These are phyloP conservation scores for Sporothrix pseudoabietina DNA, from an alignment of 2,329 filamentous ascomycete species.

Conservation along the genomic window DNA sequence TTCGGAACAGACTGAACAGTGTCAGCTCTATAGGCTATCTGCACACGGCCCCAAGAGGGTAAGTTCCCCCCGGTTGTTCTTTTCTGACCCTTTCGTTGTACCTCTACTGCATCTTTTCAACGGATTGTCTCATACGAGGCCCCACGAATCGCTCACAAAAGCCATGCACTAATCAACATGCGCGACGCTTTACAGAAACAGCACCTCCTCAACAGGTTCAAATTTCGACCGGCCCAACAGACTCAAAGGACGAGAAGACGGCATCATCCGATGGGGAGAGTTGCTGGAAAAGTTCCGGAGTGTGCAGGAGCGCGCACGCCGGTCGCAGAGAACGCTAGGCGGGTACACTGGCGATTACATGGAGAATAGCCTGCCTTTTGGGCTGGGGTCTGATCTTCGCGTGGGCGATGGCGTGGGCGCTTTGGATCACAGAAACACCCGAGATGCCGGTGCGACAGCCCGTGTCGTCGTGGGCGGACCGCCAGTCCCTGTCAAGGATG, in stretches of 20 bases:
- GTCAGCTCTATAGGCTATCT: conserved; percentile 96
- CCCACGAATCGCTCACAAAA: not conserved
- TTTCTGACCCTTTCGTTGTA: not conserved
- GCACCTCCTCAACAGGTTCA: conserved; percentile 53
- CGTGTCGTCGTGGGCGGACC: not conserved
- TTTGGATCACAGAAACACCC: conserved; percentile 46
- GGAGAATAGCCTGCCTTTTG: conserved; percentile 52
- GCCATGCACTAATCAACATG: not conserved
- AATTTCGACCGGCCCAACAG: conserved; percentile 74
- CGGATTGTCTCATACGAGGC: not conserved
- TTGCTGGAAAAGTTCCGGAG: conserved; percentile 91
- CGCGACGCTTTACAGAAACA: conserved; percentile 43
- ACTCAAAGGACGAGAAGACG: conserved; percentile 79
- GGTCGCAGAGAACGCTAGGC: conserved; percentile 63
- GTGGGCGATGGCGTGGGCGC: conserved; percentile 47
- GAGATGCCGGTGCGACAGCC: conserved; percentile 48
- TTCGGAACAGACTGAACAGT: conserved; percentile 95
- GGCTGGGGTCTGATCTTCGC: conserved; percentile 41
- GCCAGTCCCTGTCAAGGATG: conserved; percentile 47
- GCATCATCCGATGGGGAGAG: conserved; percentile 86
- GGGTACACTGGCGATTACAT: conserved; percentile 46
- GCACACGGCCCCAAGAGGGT: conserved; percentile 78
- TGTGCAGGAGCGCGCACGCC: conserved; percentile 83
- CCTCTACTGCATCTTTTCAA: not conserved
- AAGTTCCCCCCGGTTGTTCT: conserved; percentile 47